Base-by-base conservation (phyloP, 257 asterid species). In the Solanum chaucha region DNA sequence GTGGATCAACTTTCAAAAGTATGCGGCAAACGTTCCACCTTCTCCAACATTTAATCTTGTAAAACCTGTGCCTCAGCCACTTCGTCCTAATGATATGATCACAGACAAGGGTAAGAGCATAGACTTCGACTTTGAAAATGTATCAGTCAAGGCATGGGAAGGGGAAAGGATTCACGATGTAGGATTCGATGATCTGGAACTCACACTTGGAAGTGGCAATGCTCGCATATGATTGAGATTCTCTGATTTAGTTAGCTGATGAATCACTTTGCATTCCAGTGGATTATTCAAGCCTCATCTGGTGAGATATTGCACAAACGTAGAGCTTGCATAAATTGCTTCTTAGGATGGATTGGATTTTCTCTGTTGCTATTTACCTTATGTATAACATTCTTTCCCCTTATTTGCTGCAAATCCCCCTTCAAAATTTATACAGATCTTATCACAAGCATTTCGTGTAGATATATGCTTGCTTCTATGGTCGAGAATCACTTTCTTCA, bases 1-100 rank as follows among this genome's bases (percentile, higher is more conserved):
- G 80, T 97, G 99, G 99, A 92, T 95, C 94, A 95, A 91, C 89
- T 97, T 97, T 87, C 98, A 94, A 74, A 90, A 91, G 28, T 93
- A 91, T 26, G 91, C 87, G 4, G 71, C 89, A 8, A 91, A 89
- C 24, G 92, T 90, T n/a, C 99, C 99, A 2, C 88, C 95, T 10
- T 95, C 99, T 2, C 86, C 90, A 11, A 88, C 88, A 4, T 88
- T 88, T 65, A 85, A 88, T 78, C 90, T 88, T 20, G 75, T 88
- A 77, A 85, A 88, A 41, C 88, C 90, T 32, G 61, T 67, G 38
- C 61, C 41, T 22, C 82, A 85, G 61, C 74, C 59, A 3, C 55
- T 65, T 35, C 35, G 30, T 26, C 20, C 88, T 14, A 30, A 44
- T 30, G 72, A 85, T 38, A 19, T 73, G 8, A 34, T 77, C 26